These are phyloP conservation scores for Helianthus tuberosus DNA, from an alignment of 129 eudicot species.

Conservation along the genomic window DNA sequence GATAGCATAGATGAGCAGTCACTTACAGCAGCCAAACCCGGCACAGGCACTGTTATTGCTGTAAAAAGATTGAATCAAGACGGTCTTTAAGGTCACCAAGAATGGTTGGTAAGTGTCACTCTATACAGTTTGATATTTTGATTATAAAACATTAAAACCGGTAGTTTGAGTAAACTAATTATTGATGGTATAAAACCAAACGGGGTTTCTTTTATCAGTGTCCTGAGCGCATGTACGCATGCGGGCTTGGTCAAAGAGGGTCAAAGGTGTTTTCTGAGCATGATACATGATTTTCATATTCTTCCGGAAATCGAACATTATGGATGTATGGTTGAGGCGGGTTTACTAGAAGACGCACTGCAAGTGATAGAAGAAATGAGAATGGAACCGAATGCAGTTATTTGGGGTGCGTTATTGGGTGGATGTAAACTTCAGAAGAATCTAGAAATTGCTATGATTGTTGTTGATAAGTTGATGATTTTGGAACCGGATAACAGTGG, in stretches of 20 bases:
- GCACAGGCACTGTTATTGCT: too few relatives aligned
- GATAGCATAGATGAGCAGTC: too few relatives aligned
- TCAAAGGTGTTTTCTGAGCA: constrained; percentile 34
- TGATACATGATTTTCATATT: constrained; percentile 45
- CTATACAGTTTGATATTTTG: too few relatives aligned
- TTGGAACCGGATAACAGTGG: constrained; percentile 90
- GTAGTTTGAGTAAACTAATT: too few relatives aligned
- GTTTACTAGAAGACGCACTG: constrained; percentile 67
- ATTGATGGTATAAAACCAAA: constrained; percentile 67
- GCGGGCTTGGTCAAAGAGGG: constrained; percentile 67
- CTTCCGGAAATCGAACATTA: constrained; percentile 73
- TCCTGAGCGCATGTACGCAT: constrained; percentile 84
- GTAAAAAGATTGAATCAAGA: too few relatives aligned
- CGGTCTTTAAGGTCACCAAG: too few relatives aligned
- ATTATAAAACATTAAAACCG: too few relatives aligned
- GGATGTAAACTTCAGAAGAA: constrained; percentile 86
- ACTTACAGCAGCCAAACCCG: too few relatives aligned
- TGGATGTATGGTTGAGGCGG: constrained; percentile 91
- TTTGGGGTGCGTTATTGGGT: constrained; percentile 84
- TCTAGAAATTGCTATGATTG: constrained; percentile 68
- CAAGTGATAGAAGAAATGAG: constrained; percentile 62
- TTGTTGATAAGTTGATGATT: constrained; percentile 49
- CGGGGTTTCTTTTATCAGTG: constrained; percentile 66
- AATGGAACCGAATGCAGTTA: constrained; percentile 76
- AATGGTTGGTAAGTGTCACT: too few relatives aligned